phyloP scores from a whole-genome alignment of 2,329 filamentous ascomycete species.

The Aspergillus aculeatus region DNA sequence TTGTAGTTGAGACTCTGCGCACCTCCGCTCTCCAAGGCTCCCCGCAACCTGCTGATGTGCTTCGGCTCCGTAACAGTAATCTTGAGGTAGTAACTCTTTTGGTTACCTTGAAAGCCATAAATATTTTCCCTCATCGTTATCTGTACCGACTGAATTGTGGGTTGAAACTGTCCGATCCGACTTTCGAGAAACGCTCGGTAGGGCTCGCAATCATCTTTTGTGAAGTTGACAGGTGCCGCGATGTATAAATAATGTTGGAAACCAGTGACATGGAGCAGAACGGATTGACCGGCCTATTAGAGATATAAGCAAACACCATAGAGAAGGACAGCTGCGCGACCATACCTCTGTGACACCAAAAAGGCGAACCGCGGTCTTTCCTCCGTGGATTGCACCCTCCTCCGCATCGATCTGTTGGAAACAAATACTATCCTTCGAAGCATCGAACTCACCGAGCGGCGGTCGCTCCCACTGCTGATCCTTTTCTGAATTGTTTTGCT shows the following conservation, averaged over 20 bases:
- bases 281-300: conserved; percentile 71
- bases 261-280: conserved; percentile 89
- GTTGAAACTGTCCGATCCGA: conserved; percentile 70
- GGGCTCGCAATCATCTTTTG: conserved; percentile 69
- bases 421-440: conserved; percentile 66
- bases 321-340: conserved; percentile 10
- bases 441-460: conserved; percentile 59
- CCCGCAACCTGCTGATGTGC: conserved; percentile 72
- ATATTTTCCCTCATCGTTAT: conserved; percentile 86
- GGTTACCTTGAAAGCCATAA: conserved; percentile 90
- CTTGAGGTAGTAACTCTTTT: conserved; percentile 87
- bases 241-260: conserved; percentile 97
- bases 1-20: conserved; percentile 75
- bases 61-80: conserved; percentile 90
- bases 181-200: conserved; percentile 81
- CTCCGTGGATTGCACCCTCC: conserved; percentile 78
- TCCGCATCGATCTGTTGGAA: conserved; percentile 97
- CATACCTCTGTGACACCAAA: conserved; percentile 83
- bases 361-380: conserved; percentile 76
- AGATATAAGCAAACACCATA: conserved; percentile 11
- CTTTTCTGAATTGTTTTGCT: conserved; percentile 83
- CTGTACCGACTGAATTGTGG: conserved; percentile 74
- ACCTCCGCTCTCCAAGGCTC: conserved; percentile 67
- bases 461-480: conserved; percentile 88
- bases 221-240: conserved; percentile 79